Percentiles rank a stretch among this genome's conserved stretches.
phyloP scores from a whole-genome alignment of 2,329 filamentous ascomycete species.

The Cladophialophora immunda region DNA sequence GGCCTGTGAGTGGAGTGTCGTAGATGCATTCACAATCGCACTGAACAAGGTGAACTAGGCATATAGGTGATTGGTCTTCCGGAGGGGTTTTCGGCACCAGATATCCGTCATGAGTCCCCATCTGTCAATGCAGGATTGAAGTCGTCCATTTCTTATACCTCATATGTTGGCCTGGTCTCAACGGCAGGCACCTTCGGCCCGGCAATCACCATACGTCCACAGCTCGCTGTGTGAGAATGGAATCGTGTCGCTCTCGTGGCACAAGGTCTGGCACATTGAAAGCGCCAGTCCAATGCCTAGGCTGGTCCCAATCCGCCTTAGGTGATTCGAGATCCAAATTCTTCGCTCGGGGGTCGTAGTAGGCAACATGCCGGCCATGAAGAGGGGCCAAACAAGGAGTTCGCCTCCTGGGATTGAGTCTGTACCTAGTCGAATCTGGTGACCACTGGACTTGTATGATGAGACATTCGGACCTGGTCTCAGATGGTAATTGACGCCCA shows the following conservation, averaged over 20 bases:
- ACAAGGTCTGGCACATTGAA: neutral
- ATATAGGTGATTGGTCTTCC: neutral
- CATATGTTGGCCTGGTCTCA: neutral
- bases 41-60: neutral
- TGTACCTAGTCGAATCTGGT: neutral
- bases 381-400: neutral
- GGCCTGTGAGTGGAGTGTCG: neutral
- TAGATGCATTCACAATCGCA: neutral
- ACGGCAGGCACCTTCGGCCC: neutral
- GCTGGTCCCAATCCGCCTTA: neutral
- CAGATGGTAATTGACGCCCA: neutral
- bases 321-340: neutral
- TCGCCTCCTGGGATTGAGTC: neutral
- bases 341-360: neutral
- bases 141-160: neutral
- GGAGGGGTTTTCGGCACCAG: neutral
- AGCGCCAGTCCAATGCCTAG: neutral
- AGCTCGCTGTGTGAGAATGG: neutral
- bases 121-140: neutral
- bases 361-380: conserved; percentile 1
- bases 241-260: neutral
- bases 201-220: neutral
- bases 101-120: neutral
- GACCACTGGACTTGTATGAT: neutral
- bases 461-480: neutral